These are phyloP conservation scores for Sanghuangporus weigelae DNA, from an alignment of 1,284 basidiomycete species.

Conservation along the genomic window DNA sequence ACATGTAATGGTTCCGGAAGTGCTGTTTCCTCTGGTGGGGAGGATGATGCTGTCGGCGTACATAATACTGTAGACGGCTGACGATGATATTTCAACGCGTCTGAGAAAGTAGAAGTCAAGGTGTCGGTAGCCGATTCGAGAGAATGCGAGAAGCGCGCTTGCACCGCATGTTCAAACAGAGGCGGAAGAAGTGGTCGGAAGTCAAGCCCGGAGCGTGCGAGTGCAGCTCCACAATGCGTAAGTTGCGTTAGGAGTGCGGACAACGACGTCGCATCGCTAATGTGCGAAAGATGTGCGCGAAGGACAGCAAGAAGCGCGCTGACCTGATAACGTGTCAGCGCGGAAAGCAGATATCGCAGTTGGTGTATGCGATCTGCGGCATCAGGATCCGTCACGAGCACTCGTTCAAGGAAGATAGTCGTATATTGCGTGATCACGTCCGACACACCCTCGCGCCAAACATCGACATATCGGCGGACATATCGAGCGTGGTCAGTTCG, in stretches of 20 bases:
- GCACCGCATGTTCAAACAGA: constrained; percentile 40
- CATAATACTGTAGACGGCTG: constrained; percentile 13
- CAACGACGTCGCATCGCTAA: constrained; percentile 59
- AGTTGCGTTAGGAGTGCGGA: constrained; percentile 87
- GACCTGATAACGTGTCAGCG: constrained; percentile 34
- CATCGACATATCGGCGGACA: constrained; percentile 83
- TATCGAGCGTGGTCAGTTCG: constrained; percentile 64
- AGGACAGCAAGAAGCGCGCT: constrained; percentile 52
- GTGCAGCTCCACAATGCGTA: constrained; percentile 89
- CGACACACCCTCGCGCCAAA: constrained; percentile 89
- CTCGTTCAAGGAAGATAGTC: constrained; percentile 80
- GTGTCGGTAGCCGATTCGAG: constrained; percentile 20
- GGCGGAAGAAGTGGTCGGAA: constrained; percentile 64
- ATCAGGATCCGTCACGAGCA: constrained; percentile 16
- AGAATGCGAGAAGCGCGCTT: constrained; percentile 28
- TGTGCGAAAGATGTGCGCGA: constrained; percentile 39
- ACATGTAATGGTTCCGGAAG: constrained; percentile 34
- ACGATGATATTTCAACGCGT: constrained; percentile 13
- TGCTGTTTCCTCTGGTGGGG: constrained; percentile 4
- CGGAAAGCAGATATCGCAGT: constrained; percentile 47
- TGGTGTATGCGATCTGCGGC: constrained; percentile 21
- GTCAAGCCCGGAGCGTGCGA: constrained; percentile 86
- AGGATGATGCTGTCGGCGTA: constrained; percentile 7
- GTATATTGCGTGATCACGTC: constrained; percentile 88
- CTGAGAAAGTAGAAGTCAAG: constrained; percentile 3